Conservation (phyloP, 2,329 filamentous ascomycete genomes). For the Verticillium albo-atrum region DNA sequence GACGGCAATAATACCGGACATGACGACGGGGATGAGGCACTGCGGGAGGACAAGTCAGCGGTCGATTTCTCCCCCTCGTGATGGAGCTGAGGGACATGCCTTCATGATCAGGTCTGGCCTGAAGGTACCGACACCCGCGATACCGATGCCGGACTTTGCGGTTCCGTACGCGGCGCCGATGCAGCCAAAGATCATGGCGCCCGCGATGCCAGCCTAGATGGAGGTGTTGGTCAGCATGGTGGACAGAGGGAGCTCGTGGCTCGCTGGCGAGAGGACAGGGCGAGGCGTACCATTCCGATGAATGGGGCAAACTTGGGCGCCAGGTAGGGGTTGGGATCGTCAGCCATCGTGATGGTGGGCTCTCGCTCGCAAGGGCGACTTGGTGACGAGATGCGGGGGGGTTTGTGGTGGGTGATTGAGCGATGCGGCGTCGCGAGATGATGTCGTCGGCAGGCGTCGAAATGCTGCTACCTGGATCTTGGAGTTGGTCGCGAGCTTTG, state of each 20-base stretch:
- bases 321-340: constrained; percentile 44
- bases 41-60: constrained; percentile 23
- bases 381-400: background rate
- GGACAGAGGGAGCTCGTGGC: background rate
- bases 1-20: constrained; percentile 98
- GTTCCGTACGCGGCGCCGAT: constrained; percentile 81
- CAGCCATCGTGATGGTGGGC: constrained; percentile 37
- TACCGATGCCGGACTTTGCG: constrained; percentile 83
- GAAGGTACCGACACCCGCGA: constrained; percentile 80
- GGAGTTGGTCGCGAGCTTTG: constrained; percentile 9
- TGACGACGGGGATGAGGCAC: constrained; percentile 86
- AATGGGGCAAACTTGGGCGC: constrained; percentile 82
- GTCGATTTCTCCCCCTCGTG: background rate
- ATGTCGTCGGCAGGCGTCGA: constrained; percentile 5
- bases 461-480: constrained; percentile 8
- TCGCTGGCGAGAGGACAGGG: constrained; percentile 3
- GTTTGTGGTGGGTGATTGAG: constrained; percentile 14
- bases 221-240: background rate
- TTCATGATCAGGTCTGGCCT: constrained; percentile 89
- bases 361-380: constrained; percentile 4
- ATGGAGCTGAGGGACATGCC: constrained; percentile 38
- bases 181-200: constrained; percentile 80
- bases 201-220: constrained; percentile 67
- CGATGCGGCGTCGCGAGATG: constrained; percentile 11
- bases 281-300: constrained; percentile 68